Base-by-base conservation (phyloP, 2,329 filamentous ascomycete genomes). In the Graphilbum sp. region DNA sequence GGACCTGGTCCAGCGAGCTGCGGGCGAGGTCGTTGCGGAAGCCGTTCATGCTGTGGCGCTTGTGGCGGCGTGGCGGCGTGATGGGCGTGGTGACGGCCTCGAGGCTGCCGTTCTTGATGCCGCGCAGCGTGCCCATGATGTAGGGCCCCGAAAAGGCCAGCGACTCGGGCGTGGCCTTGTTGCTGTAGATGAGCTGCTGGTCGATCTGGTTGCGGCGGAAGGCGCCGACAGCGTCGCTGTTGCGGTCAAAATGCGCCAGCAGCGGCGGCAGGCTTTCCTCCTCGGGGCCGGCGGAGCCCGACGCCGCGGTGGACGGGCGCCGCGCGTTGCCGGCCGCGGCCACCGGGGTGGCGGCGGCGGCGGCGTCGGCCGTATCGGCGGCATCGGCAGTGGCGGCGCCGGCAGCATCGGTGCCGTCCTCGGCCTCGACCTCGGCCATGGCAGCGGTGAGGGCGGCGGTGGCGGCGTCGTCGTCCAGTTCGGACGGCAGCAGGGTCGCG, bases 191-290 rank as follows among this genome's bases (percentile, higher is more conserved):
- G 42, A 75, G 60, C 47, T 72, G 67, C 51, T 72, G 66, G 51
- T 72, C 71, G 62, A 63, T 74, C 52, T 72, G 75, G 54, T 72
- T 77, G 45, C 64, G 72, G 40, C 81, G 81, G 64, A 90, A 92
- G 1, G 82, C 79, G 29, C 80, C 80, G 27, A 90, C 81, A 13
- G 79, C 72, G 40, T 76, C 71, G 9, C 66, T 58, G 41, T 72
- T 72, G 46, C 74, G 71, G 49, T 79, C 75, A 30, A 86, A 72
- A 46, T 79, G 76, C 38, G 67, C 66, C n/a, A 80, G 59, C 39
- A 79, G 65, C 20, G 67, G 64, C 43, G 72, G 61, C 18, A 57
- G 46, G 12, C 46, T 47, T n/a, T 57, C 53, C 29, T 66, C 59
- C 16, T 55, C 54, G 45, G 73, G 64, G 49, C 63, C 63, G 23